phyloP scores from a whole-genome alignment of 805 yeast genomes.

The Candida montana region DNA sequence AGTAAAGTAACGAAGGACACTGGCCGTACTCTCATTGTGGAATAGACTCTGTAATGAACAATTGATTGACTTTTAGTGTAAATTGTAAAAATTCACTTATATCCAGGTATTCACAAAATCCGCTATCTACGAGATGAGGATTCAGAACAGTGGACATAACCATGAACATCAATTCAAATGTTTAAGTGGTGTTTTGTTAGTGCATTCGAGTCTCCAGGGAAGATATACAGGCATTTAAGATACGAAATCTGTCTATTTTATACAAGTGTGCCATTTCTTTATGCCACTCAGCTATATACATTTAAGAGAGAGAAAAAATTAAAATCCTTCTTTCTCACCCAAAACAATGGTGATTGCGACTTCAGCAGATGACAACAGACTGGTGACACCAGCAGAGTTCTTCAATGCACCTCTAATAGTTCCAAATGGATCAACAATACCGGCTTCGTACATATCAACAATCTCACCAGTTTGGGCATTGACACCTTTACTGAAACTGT shows the following conservation, averaged over 20 bases:
- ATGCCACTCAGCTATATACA: not conserved
- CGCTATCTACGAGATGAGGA: slow-evolving; percentile 3
- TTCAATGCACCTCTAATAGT: slow-evolving; percentile 94
- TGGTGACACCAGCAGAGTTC: slow-evolving; percentile 97
- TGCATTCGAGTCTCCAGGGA: no score
- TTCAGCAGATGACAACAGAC: slow-evolving; percentile 95
- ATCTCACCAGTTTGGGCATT: slow-evolving; percentile 89
- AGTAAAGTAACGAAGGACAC: not conserved
- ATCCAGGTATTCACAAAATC: not conserved
- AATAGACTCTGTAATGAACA: no score
- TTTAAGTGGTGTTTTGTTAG: no score
- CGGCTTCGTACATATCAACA: slow-evolving; percentile 93
- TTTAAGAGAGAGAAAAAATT: not conserved
- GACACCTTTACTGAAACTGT: slow-evolving; percentile 82
- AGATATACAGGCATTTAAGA: no score
- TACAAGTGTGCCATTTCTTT: not conserved
- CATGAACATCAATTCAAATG: not conserved
- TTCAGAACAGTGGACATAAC: not conserved
- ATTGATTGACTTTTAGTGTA: no score
- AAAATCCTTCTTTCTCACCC: slow-evolving; percentile 23
- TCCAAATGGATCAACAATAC: slow-evolving; percentile 98
- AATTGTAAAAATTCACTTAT: not conserved
- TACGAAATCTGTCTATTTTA: no score
- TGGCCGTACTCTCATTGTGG: not conserved
- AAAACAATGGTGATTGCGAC: slow-evolving; percentile 95